Conservation (phyloP, 345 rosid species). For the Durio zibethinus region DNA sequence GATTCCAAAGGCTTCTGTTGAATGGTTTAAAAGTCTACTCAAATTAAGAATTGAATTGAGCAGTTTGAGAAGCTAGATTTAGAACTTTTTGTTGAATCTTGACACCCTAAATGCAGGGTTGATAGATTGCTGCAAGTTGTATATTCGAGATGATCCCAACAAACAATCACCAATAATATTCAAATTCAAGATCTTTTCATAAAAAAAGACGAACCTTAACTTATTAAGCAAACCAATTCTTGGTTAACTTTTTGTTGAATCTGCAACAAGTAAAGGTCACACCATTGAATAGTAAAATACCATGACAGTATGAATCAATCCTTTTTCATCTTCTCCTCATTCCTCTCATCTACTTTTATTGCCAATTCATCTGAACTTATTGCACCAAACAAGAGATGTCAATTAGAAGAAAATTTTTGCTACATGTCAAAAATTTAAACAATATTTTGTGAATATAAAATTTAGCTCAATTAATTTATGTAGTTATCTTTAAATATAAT, state of each 20-base stretch:
- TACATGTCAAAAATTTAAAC: neutral
- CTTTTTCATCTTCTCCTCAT: neutral
- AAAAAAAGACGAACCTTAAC: too few relatives aligned
- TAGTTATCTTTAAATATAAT: too few relatives aligned
- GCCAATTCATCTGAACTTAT: neutral
- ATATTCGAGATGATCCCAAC: too few relatives aligned
- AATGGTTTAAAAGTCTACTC: conserved; percentile 68
- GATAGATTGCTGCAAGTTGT: too few relatives aligned
- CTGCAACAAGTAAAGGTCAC: neutral
- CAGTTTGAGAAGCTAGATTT: conserved; percentile 12
- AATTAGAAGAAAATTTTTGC: neutral
- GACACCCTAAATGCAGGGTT: too few relatives aligned
- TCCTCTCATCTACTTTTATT: neutral
- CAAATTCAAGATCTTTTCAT: too few relatives aligned
- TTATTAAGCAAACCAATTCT: too few relatives aligned
- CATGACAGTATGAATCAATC: neutral
- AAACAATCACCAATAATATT: too few relatives aligned
- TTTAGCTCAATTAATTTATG: too few relatives aligned
- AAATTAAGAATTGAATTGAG: conserved; percentile 19
- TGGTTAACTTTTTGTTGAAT: neutral
- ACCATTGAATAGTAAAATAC: neutral
- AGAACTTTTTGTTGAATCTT: neutral
- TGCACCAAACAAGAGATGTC: neutral
- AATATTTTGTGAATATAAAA: too few relatives aligned
- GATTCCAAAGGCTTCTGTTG: conserved; percentile 72